phyloP scores from a whole-genome alignment of 495 filamentous ascomycete species.

The Penicilliopsis zonata region DNA sequence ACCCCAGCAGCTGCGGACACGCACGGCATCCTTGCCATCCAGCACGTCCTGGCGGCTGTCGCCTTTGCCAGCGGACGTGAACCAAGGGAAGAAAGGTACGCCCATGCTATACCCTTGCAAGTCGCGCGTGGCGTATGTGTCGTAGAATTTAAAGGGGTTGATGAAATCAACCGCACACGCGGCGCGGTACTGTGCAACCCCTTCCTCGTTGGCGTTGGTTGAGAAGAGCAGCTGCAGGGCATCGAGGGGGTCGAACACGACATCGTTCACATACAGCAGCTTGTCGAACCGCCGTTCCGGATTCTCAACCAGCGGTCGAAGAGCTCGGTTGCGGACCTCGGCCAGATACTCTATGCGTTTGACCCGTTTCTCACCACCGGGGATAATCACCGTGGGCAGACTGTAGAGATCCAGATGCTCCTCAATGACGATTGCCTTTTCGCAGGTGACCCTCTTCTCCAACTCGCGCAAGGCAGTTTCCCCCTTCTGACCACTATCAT shows the following conservation, averaged over 20 bases:
- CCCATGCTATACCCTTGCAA: constrained; percentile 58
- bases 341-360: constrained; percentile 71
- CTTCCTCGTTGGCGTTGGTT: constrained; percentile 48
- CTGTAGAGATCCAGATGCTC: constrained; percentile 38
- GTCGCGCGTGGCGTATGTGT: constrained; percentile 70
- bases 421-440: constrained; percentile 41
- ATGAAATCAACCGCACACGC: constrained; percentile 71
- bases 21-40: constrained; percentile 51
- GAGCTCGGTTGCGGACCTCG: constrained; percentile 62
- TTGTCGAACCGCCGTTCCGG: constrained; percentile 44
- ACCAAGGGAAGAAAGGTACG: constrained; percentile 66
- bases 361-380: constrained; percentile 46
- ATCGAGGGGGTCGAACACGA: constrained; percentile 59
- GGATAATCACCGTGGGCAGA: constrained; percentile 45
- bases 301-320: constrained; percentile 46
- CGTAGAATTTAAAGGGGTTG: constrained; percentile 69
- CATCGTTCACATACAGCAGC: constrained; percentile 67
- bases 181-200: constrained; percentile 56
- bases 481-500: constrained; percentile 46
- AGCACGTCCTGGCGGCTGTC: constrained; percentile 49
- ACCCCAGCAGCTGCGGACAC: constrained; percentile 70
- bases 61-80: constrained; percentile 43
- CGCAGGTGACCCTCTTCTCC: constrained; percentile 31
- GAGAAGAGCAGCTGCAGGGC: constrained; percentile 63
- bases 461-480: constrained; percentile 29